Percentiles rank a stretch among this genome's conserved stretches.
Conservation (phyloP, 257 asterid genomes). For the Nicotiana paniculata region DNA sequence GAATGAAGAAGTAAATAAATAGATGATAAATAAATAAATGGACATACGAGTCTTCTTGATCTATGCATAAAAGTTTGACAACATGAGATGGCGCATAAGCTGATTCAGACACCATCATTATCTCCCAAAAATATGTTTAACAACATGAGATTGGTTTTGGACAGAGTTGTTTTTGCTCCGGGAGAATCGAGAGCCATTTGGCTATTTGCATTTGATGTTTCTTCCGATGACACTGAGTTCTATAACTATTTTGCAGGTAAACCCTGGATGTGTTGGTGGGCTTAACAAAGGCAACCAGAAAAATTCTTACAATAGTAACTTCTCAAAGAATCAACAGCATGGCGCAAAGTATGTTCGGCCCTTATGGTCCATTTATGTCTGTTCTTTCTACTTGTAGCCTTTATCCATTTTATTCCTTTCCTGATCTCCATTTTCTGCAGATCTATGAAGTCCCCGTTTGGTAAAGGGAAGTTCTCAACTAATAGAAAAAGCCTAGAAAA, state of each 20-base stretch:
- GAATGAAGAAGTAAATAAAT: background rate
- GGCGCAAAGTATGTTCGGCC: conserved; percentile 42
- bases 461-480: conserved; percentile 43
- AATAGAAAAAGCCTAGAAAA: conserved; percentile 37
- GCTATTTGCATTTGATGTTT: background rate
- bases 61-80: background rate
- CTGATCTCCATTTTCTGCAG: conserved; percentile 31
- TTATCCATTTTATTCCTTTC: conserved; percentile 11
- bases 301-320: conserved; percentile 40
- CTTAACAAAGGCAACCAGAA: conserved; percentile 36
- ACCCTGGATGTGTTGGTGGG: conserved; percentile 31
- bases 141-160: background rate
- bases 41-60: background rate
- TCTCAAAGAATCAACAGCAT: conserved; percentile 32
- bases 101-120: background rate
- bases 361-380: conserved; percentile 15
- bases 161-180: background rate
- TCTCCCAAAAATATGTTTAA: background rate
- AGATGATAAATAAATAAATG: background rate
- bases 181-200: background rate
- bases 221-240: conserved; percentile 9
- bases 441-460: conserved; percentile 33
- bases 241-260: conserved; percentile 39
- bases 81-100: background rate
- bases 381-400: background rate